Evolutionary conservation across 768 basidiomycete genomes (phyloP), one percentile per base, ranked within the genome.

Genomic region (Amanita pallidorosea): DNA sequence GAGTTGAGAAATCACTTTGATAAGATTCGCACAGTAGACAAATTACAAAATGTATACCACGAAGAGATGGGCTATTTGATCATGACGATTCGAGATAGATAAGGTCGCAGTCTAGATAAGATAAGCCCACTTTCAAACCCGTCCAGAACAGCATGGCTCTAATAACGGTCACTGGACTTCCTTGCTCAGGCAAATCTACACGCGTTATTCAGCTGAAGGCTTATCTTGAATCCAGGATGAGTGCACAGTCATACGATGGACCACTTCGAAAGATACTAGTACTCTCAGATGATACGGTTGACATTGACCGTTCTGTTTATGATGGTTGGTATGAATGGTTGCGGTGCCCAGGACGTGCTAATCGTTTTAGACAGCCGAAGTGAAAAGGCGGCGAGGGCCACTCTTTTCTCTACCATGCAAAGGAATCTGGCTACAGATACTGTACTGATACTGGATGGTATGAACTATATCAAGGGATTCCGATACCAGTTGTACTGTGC

Each of bases 391-490:
- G 91, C 91, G 0, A 76, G 96, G 25, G 89, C 77, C 4, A 73
- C 85, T 9, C 73, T 95, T 18, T 91, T 95, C 64, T 81, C 92
- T 1, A 80, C 88, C 1, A 71, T 93, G 46, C 89, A 85, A 57
- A 75, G 96, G 11, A 73, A 77, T 31, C 73, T 99, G 56, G 73
- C 76, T 20, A 64, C 67, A 33, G 81, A 88, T 58, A 86, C 80
- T 0, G 80, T 97, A 58, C 74, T 96, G 52, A 87, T 99, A 57
- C 76, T 93, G 54, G 96, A 99, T 61, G 80, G 84, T 12, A 76
- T 88, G 57, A 98, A 98, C 62, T 97, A 99, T 67, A 98, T 98
- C 75, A 98, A 99, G 64, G 95, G 95, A 9, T 96, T 92, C 63
- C 82, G 96, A 27, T 99, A 99, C 66, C 96, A 99, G 65, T 83